Evolutionary conservation across 164 flowering plant genomes (phyloP).

Genomic region (Liriodendron chinense): DNA sequence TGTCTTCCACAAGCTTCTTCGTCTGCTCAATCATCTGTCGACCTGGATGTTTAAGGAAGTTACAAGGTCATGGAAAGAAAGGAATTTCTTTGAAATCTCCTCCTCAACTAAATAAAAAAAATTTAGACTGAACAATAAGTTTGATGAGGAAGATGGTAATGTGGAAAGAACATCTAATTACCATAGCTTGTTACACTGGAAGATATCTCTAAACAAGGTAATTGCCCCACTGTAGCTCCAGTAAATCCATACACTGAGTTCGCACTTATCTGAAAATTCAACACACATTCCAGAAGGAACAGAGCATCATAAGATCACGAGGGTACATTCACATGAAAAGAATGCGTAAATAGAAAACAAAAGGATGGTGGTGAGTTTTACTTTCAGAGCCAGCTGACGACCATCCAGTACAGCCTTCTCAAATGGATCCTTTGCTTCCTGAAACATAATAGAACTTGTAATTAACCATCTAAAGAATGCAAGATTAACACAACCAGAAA

Average conservation of each 20-base stretch:
- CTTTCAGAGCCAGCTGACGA: slow-evolving; percentile 96
- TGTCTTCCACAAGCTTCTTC: slow-evolving; percentile 88
- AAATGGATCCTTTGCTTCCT: slow-evolving; percentile 97
- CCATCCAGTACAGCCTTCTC: slow-evolving; percentile 98
- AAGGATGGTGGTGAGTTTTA: slow-evolving; percentile 17
- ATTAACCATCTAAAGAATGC: background rate
- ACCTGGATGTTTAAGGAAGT: slow-evolving; percentile 37
- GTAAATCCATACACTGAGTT: slow-evolving; percentile 99
- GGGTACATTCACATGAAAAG: background rate
- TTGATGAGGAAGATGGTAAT: background rate
- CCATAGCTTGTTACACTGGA: slow-evolving; percentile 99
- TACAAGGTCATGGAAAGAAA: background rate
- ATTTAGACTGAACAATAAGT: background rate
- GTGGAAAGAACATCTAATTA: slow-evolving; percentile 15
- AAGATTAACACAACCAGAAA: no score
- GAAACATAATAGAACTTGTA: slow-evolving; percentile 4
- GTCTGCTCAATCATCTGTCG: slow-evolving; percentile 99
- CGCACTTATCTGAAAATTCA: slow-evolving; percentile 80
- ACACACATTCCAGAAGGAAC: background rate
- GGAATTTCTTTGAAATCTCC: background rate
- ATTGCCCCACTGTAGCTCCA: slow-evolving; percentile 94
- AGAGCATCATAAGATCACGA: background rate
- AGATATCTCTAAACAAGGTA: slow-evolving; percentile 96
- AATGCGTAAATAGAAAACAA: background rate
- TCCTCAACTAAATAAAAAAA: background rate